Conservation (phyloP, 108 stramenopile genomes). For the Mediolabrus comicus region DNA sequence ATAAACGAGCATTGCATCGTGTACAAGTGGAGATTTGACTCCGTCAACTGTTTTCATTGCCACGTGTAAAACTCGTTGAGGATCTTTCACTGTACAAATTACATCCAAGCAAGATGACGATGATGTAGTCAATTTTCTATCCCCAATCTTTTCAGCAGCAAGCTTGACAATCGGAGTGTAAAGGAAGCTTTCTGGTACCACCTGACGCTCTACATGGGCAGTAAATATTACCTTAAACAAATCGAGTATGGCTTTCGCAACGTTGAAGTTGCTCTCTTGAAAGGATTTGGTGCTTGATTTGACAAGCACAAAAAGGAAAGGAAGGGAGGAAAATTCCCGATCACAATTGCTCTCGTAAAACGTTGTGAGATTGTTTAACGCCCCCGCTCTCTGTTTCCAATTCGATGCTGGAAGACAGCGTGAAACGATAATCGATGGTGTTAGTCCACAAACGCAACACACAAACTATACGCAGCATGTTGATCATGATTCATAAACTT, state of each 20-base stretch:
- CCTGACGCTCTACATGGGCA: slow-evolving; percentile 24
- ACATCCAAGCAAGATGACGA: slow-evolving; percentile 49
- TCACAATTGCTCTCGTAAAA: slow-evolving; percentile 42
- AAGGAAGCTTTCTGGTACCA: slow-evolving; percentile 43
- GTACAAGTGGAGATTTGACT: slow-evolving; percentile 69
- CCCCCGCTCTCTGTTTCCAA: slow-evolving; percentile 63
- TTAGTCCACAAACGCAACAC: neutral
- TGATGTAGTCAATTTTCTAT: slow-evolving; percentile 67
- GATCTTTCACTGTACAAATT: slow-evolving; percentile 59
- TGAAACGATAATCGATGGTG: neutral
- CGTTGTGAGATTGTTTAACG: slow-evolving; percentile 56
- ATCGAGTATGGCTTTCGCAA: slow-evolving; percentile 62
- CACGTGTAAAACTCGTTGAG: slow-evolving; percentile 39
- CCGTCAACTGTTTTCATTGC: slow-evolving; percentile 35
- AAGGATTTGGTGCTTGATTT: slow-evolving; percentile 71
- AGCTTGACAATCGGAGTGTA: slow-evolving; percentile 46
- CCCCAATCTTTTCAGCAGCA: slow-evolving; percentile 73
- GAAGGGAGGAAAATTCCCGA: slow-evolving; percentile 21
- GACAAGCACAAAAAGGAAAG: slow-evolving; percentile 57
- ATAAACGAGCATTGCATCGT: slow-evolving; percentile 72
- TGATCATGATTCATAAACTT: slow-evolving; percentile 20
- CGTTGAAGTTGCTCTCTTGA: slow-evolving; percentile 84
- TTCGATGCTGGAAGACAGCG: slow-evolving; percentile 49
- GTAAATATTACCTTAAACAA: slow-evolving; percentile 59
- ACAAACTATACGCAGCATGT: neutral